phyloP scores from a whole-genome alignment of 306 rosid genomes.

The Rubus parviflorus region DNA sequence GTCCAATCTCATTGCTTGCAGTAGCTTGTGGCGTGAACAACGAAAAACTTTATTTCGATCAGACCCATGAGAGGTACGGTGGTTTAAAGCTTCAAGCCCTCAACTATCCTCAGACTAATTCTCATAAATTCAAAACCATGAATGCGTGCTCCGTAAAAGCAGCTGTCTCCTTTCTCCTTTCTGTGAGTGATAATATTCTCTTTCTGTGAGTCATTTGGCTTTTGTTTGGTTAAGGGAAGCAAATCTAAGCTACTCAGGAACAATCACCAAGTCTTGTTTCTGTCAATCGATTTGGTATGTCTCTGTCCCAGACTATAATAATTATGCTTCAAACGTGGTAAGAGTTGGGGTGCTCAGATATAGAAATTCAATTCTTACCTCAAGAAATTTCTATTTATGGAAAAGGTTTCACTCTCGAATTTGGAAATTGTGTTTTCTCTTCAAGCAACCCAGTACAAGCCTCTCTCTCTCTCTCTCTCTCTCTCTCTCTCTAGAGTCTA shows the following conservation, averaged over 20 bases:
- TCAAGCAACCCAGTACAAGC: slow-evolving; percentile 58
- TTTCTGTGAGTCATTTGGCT: slow-evolving; percentile 44
- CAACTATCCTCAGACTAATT: not conserved
- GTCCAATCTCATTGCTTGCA: slow-evolving; percentile 7
- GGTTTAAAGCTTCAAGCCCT: not conserved
- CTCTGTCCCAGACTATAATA: slow-evolving; percentile 29
- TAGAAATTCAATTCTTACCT: slow-evolving; percentile 47
- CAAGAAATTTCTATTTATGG: slow-evolving; percentile 70
- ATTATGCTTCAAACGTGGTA: slow-evolving; percentile 40
- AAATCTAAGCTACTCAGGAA: slow-evolving; percentile 66
- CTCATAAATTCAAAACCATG: not conserved
- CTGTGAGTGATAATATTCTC: not conserved
- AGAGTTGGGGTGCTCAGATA: slow-evolving; percentile 35
- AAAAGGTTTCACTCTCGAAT: slow-evolving; percentile 31
- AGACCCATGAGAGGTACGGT: not conserved
- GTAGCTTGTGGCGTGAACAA: not conserved
- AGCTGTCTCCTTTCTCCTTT: slow-evolving; percentile 32
- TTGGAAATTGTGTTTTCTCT: slow-evolving; percentile 42
- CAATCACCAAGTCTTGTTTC: slow-evolving; percentile 59
- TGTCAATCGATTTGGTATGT: slow-evolving; percentile 51
- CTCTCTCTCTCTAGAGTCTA: no score
- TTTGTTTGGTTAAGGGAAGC: slow-evolving; percentile 50
- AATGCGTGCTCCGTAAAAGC: not conserved
- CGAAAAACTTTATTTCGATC: not conserved
- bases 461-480: not conserved